Percentiles rank a stretch among this genome's conserved stretches.
Evolutionary conservation across 139 green algal species (phyloP).

Genomic region (Tetratostichococcus sp.): DNA sequence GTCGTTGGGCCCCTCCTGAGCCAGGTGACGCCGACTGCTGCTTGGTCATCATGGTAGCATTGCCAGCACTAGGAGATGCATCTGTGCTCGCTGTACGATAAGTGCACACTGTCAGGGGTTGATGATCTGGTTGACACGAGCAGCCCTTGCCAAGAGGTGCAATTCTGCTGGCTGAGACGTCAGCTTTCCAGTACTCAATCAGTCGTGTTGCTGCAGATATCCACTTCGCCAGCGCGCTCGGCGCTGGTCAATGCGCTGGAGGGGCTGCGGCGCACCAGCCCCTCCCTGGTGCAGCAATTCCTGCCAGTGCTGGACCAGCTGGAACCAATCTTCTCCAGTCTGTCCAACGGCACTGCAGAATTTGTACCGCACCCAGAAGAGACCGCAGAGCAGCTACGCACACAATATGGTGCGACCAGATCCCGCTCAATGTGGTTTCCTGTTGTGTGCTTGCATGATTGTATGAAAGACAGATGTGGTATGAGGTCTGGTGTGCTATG

Average conservation of each 20-base stretch:
- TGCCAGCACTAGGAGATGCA: too few species aligned
- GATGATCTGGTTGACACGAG: too few species aligned
- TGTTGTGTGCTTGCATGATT: too few species aligned
- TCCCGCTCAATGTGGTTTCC: too few species aligned
- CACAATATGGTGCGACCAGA: slow-evolving; percentile 61
- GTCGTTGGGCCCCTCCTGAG: slow-evolving; percentile 69
- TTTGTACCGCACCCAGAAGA: slow-evolving; percentile 80
- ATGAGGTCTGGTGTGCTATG: background rate
- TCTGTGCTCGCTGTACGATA: too few species aligned
- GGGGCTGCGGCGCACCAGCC: slow-evolving; percentile 41
- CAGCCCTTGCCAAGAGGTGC: too few species aligned
- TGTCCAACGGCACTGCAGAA: slow-evolving; percentile 64
- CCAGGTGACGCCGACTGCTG: too few species aligned
- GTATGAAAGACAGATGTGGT: too few species aligned
- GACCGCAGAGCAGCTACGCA: slow-evolving; percentile 55
- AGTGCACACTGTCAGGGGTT: too few species aligned
- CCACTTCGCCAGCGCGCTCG: slow-evolving; percentile 55
- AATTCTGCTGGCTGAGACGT: too few species aligned
- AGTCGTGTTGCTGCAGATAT: slow-evolving; percentile 31
- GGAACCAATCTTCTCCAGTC: slow-evolving; percentile 76
- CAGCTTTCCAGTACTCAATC: too few species aligned
- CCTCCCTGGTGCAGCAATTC: slow-evolving; percentile 65
- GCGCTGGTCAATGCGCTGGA: slow-evolving; percentile 45
- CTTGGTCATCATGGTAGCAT: too few species aligned
- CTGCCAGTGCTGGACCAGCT: slow-evolving; percentile 88